Conservation (phyloP, 164 flowering plant genomes). For the Vitis amurensis region DNA sequence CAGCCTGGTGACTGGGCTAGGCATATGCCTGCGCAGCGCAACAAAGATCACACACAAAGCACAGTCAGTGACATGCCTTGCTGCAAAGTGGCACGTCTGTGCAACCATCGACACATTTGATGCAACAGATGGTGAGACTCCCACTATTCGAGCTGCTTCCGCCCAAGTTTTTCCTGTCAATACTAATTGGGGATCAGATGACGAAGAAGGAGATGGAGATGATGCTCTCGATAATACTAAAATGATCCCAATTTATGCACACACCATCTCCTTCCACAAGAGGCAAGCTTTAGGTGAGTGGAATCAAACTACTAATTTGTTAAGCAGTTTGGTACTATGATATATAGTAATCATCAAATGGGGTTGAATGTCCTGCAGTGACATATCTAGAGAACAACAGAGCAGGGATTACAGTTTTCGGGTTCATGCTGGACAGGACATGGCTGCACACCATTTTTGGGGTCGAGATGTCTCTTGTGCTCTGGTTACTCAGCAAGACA, state of each 20-base stretch:
- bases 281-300: slow-evolving; percentile 72
- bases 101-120: slow-evolving; percentile 56
- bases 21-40: slow-evolving; percentile 76
- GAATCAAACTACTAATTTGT: background rate
- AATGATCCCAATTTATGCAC: slow-evolving; percentile 40
- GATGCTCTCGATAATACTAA: slow-evolving; percentile 49
- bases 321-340: background rate
- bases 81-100: slow-evolving; percentile 87
- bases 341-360: no score
- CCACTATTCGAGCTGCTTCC: slow-evolving; percentile 20
- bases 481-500: slow-evolving; percentile 87
- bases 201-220: slow-evolving; percentile 51
- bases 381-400: slow-evolving; percentile 80
- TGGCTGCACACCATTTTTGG: slow-evolving; percentile 70
- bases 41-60: slow-evolving; percentile 88
- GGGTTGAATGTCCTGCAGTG: slow-evolving; percentile 36
- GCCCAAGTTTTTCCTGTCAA: slow-evolving; percentile 16
- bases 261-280: slow-evolving; percentile 69
- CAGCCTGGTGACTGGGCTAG: slow-evolving; percentile 64
- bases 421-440: slow-evolving; percentile 82
- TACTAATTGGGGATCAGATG: slow-evolving; percentile 26
- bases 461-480: slow-evolving; percentile 66
- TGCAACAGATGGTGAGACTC: slow-evolving; percentile 34
- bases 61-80: slow-evolving; percentile 63
- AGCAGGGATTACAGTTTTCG: slow-evolving; percentile 82